Evolutionary conservation across 2,329 filamentous ascomycete genomes (phyloP).

Genomic region (Fusarium clavum): DNA sequence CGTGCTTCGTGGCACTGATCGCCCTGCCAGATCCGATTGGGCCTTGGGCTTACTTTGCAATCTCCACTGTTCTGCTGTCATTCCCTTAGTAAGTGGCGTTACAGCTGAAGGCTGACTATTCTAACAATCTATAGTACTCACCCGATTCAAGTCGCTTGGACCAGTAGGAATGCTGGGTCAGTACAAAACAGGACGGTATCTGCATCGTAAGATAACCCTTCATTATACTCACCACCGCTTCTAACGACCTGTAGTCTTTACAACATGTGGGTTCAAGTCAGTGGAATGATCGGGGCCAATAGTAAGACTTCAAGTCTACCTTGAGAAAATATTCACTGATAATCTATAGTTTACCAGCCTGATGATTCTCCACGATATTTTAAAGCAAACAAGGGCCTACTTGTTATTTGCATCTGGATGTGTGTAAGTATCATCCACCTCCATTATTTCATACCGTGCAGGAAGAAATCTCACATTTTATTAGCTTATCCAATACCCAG

Average conservation of each 20-base stretch:
- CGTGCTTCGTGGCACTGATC: slow-evolving; percentile 62
- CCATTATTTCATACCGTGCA: fast-evolving
- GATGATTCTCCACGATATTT: slow-evolving; percentile 52
- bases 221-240: no score
- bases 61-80: neutral
- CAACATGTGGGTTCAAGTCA: slow-evolving; percentile 59
- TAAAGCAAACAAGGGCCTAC: slow-evolving; percentile 49
- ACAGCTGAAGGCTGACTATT: neutral
- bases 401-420: slow-evolving; percentile 11
- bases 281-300: slow-evolving; percentile 54
- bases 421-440: neutral
- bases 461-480: neutral
- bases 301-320: slow-evolving; percentile 35
- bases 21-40: slow-evolving; percentile 47
- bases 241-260: slow-evolving; percentile 59
- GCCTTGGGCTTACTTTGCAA: neutral
- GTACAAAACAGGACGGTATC: slow-evolving; percentile 65
- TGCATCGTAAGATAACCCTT: slow-evolving; percentile 46
- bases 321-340: neutral
- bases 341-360: slow-evolving; percentile 50
- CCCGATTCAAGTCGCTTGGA: neutral
- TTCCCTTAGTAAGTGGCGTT: neutral
- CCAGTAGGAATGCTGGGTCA: neutral
- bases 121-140: neutral
- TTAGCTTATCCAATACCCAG: slow-evolving; percentile 52